Evolutionary conservation across 129 eudicot species (phyloP).

Genomic region (Flaveria bidentis): DNA sequence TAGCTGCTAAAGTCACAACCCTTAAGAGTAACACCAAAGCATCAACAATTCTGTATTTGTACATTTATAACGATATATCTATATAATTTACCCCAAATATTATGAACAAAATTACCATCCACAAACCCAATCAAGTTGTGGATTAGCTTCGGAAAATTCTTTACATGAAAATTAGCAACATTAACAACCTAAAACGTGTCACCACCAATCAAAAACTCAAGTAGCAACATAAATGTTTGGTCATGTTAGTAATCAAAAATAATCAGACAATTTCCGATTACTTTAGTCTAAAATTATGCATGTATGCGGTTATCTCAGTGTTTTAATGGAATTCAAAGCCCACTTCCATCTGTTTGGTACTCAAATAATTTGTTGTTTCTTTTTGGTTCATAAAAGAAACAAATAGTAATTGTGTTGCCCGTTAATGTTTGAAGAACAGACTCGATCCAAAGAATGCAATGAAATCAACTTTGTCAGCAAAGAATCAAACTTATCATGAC

Average conservation of each 20-base stretch:
- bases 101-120: constrained; percentile 3
- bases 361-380: not conserved
- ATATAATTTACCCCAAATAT: not conserved
- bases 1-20: not conserved
- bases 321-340: not conserved
- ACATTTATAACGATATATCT: not conserved
- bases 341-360: not conserved
- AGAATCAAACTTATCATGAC: not conserved
- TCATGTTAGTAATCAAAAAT: not conserved
- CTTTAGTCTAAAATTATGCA: no score
- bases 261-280: not conserved
- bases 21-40: constrained; percentile 15
- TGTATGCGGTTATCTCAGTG: no score
- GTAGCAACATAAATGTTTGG: not conserved
- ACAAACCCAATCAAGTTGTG: not conserved
- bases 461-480: constrained; percentile 8
- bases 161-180: not conserved
- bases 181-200: not conserved
- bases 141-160: not conserved
- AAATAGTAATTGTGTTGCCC: not conserved
- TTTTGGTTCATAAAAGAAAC: not conserved
- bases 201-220: constrained; percentile 2
- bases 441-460: constrained; percentile 4
- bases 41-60: not conserved
- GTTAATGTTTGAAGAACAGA: not conserved